A percentile compares a stretch with the other conserved stretches of the same genome.
phyloP scores from a whole-genome alignment of 2,329 filamentous ascomycete genomes.

The Teratosphaeria zuluensis region DNA sequence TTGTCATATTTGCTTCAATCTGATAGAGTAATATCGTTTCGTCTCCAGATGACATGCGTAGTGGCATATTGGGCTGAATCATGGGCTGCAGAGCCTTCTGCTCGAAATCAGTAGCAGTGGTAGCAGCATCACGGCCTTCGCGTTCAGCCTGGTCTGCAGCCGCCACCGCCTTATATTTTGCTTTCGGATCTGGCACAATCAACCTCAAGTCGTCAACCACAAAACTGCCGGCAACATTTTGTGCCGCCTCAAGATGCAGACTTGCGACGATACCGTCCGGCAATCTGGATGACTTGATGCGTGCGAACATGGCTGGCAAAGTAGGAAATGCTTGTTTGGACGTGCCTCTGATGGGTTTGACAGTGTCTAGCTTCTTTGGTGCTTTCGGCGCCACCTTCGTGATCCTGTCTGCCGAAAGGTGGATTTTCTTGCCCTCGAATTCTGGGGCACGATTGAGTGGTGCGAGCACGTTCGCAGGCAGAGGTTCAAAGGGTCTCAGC shows the following conservation, averaged over 20 bases:
- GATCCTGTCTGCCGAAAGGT: slow-evolving; percentile 63
- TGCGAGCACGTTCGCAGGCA: slow-evolving; percentile 67
- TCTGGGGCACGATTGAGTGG: slow-evolving; percentile 56
- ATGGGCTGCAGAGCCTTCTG: not conserved
- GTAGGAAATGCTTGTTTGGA: slow-evolving; percentile 55
- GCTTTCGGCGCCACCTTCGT: slow-evolving; percentile 63
- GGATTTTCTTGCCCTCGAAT: slow-evolving; percentile 41
- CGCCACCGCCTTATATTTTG: not conserved
- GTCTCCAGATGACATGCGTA: slow-evolving; percentile 49
- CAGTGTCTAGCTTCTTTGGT: slow-evolving; percentile 48
- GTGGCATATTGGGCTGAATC: slow-evolving; percentile 4
- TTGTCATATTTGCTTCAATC: slow-evolving; percentile 2
- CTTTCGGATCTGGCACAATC: slow-evolving; percentile 43
- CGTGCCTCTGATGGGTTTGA: slow-evolving; percentile 55
- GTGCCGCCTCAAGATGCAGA: slow-evolving; percentile 21
- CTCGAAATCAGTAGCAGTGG: no score
- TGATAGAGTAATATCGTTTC: slow-evolving; percentile 66
- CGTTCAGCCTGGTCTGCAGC: not conserved
- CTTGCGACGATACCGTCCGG: slow-evolving; percentile 24
- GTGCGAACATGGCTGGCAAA: slow-evolving; percentile 60
- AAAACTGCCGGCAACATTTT: slow-evolving; percentile 29
- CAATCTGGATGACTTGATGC: slow-evolving; percentile 61
- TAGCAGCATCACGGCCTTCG: not conserved
- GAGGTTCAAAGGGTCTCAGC: slow-evolving; percentile 57
- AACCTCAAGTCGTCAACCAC: slow-evolving; percentile 51